A percentile compares a stretch with the other conserved stretches of the same genome.
Evolutionary conservation across 108 stramenopile genomes (phyloP).

Genomic region (Nitzschia inconspicua): DNA sequence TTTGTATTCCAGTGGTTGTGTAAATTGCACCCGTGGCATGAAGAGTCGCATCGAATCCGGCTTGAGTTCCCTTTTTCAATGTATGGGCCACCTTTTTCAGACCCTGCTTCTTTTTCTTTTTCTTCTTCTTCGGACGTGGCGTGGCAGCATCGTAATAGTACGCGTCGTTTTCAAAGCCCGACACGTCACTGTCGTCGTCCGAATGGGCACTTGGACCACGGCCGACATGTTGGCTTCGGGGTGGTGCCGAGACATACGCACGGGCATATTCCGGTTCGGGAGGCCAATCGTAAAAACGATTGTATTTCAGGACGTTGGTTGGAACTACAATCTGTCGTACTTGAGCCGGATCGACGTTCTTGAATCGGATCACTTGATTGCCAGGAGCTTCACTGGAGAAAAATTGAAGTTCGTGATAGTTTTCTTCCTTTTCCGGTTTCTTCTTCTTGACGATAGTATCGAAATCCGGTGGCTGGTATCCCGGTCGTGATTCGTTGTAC

Average conservation of each 20-base stretch:
- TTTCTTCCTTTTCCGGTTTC: conserved; percentile 20
- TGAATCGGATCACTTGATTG: conserved; percentile 28
- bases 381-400: conserved; percentile 39
- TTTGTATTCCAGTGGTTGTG: neutral
- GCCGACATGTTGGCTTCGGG: conserved; percentile 1
- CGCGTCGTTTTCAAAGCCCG: conserved; percentile 8
- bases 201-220: neutral
- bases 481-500: conserved; percentile 15
- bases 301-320: conserved; percentile 43
- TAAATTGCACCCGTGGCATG: neutral
- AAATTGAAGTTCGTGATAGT: conserved; percentile 15
- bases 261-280: conserved; percentile 54
- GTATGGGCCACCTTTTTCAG: conserved; percentile 18
- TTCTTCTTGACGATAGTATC: conserved; percentile 25
- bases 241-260: conserved; percentile 25
- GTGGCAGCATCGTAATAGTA: conserved; percentile 3
- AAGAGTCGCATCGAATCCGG: conserved; percentile 11
- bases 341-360: conserved; percentile 31
- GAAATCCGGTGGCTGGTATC: conserved; percentile 30
- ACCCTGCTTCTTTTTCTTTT: conserved; percentile 44
- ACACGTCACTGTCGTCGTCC: conserved; percentile 8
- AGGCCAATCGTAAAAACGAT: conserved; percentile 76
- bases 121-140: neutral
- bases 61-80: conserved; percentile 21
- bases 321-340: conserved; percentile 63